These are phyloP conservation scores for Aquilaria agallochum DNA, from an alignment of 441 rosid species.

Conservation along the genomic window DNA sequence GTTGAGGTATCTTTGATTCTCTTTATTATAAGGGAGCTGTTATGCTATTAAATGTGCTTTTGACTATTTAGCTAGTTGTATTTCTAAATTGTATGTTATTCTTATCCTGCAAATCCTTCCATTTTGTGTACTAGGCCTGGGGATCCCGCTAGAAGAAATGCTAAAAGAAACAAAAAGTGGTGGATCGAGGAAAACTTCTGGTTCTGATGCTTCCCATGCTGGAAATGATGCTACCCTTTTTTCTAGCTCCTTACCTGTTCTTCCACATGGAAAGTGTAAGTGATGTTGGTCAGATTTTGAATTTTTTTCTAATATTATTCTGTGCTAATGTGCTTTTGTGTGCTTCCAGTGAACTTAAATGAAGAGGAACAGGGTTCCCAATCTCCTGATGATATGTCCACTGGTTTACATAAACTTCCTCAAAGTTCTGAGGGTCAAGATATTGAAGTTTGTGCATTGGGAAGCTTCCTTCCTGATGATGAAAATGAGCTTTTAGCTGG, in stretches of 20 bases:
- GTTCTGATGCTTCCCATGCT: slow-evolving; percentile 40
- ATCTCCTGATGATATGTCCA: slow-evolving; percentile 38
- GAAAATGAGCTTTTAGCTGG: slow-evolving; percentile 90
- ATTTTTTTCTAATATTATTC: slow-evolving; percentile 4
- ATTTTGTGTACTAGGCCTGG: slow-evolving; percentile 33
- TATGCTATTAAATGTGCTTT: slow-evolving; percentile 37
- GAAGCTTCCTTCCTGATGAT: slow-evolving; percentile 83
- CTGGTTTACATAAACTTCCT: slow-evolving; percentile 31
- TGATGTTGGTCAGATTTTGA: slow-evolving; percentile 7
- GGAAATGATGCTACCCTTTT: slow-evolving; percentile 70
- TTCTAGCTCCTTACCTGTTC: slow-evolving; percentile 88
- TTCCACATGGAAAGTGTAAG: slow-evolving; percentile 83
- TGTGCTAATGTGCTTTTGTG: slow-evolving; percentile 18
- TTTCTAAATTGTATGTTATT: background rate
- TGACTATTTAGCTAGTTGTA: slow-evolving; percentile 29
- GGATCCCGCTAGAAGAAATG: slow-evolving; percentile 26
- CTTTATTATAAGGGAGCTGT: slow-evolving; percentile 20
- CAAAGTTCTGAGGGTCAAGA: slow-evolving; percentile 42
- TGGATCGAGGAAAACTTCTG: slow-evolving; percentile 49
- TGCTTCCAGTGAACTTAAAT: slow-evolving; percentile 48
- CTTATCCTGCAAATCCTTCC: slow-evolving; percentile 11
- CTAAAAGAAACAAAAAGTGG: slow-evolving; percentile 32
- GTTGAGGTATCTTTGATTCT: slow-evolving; percentile 1
- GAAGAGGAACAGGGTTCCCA: slow-evolving; percentile 34
- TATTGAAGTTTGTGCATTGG: slow-evolving; percentile 41